phyloP scores from a whole-genome alignment of 1,139 yeast species.

The Debaryomyces sp. region DNA sequence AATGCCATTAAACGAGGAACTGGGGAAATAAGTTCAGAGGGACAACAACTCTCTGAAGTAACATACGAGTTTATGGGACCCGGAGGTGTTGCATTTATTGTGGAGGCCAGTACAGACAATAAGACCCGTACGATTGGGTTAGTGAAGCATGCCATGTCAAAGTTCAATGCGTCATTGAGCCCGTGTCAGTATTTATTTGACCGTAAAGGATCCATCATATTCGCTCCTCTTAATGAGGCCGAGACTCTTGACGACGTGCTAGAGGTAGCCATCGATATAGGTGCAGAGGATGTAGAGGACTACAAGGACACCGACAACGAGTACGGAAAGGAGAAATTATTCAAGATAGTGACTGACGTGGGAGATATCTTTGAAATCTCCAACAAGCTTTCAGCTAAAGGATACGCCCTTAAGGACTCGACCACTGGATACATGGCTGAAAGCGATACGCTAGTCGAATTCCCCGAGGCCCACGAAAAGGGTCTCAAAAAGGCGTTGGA shows the following conservation, averaged over 20 bases:
- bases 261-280: constrained; percentile 75
- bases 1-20: constrained; percentile 84
- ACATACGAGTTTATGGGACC: constrained; percentile 94
- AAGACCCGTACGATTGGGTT: constrained; percentile 78
- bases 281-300: constrained; percentile 80
- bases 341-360: constrained; percentile 57
- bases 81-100: constrained; percentile 82
- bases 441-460: constrained; percentile 58
- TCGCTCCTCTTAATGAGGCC: constrained; percentile 41
- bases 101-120: constrained; percentile 88
- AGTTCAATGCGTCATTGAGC: constrained; percentile 68
- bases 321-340: constrained; percentile 43
- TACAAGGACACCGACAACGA: constrained; percentile 43
- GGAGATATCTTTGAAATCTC: constrained; percentile 64
- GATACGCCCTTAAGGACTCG: constrained; percentile 68
- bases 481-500: constrained; percentile 60
- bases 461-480: constrained; percentile 53
- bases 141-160: constrained; percentile 75
- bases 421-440: constrained; percentile 70
- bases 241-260: constrained; percentile 63
- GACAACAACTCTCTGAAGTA: constrained; percentile 35
- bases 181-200: constrained; percentile 81
- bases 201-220: constrained; percentile 69
- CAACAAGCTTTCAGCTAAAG: constrained; percentile 51
- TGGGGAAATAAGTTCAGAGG: constrained; percentile 48